Evolutionary conservation across 2,329 filamentous ascomycete genomes (phyloP), one percentile per base, ranked within the genome.

Genomic region (Cadophora gregata): DNA sequence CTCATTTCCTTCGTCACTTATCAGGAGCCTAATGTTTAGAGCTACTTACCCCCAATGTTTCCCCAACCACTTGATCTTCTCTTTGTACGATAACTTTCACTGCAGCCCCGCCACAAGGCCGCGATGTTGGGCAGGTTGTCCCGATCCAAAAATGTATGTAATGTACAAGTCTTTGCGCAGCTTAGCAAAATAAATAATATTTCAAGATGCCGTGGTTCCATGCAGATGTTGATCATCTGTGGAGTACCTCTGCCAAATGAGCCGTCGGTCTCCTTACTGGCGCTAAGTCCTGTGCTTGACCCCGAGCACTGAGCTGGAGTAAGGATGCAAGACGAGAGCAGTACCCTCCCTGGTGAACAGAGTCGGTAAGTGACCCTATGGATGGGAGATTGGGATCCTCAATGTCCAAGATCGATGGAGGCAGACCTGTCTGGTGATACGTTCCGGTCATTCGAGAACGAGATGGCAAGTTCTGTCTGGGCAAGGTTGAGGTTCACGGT

Each of bases 11-110:
- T 66, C 59, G 67, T 66, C 56, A 64, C 59, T 62, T 70, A 69
- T 36, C 65, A 59, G 65, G 67, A 64, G 66, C 69, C 68, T 75
- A 75, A 75, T 75, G 71, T 75, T 71, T 74, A 74, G 71, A 73
- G 70, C 70, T 73, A 69, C 67, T 71, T 65, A 60, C 55, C 68
- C 67, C 19, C 60, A 48, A 61, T 64, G 53, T 67, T 69, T 69
- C 31, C 61, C 31, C 59, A 38, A 56, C 68, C 62, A 58, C 63
- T 63, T 51, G 53, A 71, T 71, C 64, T 73, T 73, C 71, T 73
- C 69, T 72, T 74, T 75, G 73, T 74, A 75, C 64, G 59, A 72
- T 73, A 75, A 64, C 64, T 66, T 48, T 69, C 69, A 24, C 66
- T 69, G 67, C 69, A 63, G 69, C 67, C 69, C 60, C 70, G 70